Base-by-base conservation (phyloP, 2,329 filamentous ascomycete species). In the Aspergillus oerlinghausenensis region DNA sequence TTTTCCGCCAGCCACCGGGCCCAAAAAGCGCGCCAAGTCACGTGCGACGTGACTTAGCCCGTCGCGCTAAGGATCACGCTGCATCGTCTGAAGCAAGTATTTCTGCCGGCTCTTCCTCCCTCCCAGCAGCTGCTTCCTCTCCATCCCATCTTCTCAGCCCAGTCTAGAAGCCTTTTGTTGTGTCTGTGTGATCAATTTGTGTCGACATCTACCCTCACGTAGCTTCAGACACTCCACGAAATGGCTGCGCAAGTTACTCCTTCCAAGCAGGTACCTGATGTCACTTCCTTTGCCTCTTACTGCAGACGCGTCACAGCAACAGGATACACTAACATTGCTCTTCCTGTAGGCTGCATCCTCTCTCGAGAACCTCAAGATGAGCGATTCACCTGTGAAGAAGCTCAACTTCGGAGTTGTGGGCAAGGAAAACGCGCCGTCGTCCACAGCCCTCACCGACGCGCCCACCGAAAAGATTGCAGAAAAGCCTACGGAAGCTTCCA, bases 331-430 rank as follows among this genome's bases (percentile, higher is more conserved):
- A 73, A 75, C 75, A 74, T 78, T 66, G 56, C 54, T 52, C 59
- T 60, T 42, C 56, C 50, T 49, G 63, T 73, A 97, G 93, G 88
- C 88, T 80, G 89, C 92, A 69, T 87, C 90, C 70, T 91, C 87
- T 68, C 88, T 97, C 71, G 87, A 94, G 76, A 86, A 85, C 67
- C 83, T 97, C 75, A 95, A 93, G 79, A 95, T 97, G 86, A 80
- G 74, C 62, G 90, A 95, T 67, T 94, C 91, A 1, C 92, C 92
- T 49, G 79, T 88, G 63, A 96, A 96, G 88, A 95, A 95, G 84
- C 84, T 94, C 65, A 82, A 89, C 80, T 91, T 96, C 74, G 78
- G 82, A 63, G 72, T 80, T 54, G 82, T 82, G 57, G 83, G 90
- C 80, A 96, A 96, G 80, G 92, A 96, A 80, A 96, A 96, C 79